Conservation (phyloP, 768 basidiomycete genomes). For the Suillus fuscotomentosus region DNA sequence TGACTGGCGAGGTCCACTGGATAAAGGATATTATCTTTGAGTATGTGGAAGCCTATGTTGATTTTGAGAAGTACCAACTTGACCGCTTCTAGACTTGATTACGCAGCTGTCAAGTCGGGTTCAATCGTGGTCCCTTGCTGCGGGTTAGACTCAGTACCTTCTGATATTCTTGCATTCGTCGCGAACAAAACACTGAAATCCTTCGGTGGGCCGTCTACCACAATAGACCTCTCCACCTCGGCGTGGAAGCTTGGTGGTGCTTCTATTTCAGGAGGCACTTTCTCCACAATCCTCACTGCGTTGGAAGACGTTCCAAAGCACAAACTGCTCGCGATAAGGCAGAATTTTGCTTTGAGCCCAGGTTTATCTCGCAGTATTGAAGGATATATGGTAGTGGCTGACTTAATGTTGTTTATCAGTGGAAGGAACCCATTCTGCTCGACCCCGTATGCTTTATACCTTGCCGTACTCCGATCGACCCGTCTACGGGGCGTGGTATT, state of each 20-base stretch:
- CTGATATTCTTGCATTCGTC: slow-evolving; percentile 67
- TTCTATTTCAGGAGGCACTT: slow-evolving; percentile 37
- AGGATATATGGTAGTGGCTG: neutral
- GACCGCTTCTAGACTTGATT: slow-evolving; percentile 56
- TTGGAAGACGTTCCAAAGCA: slow-evolving; percentile 32
- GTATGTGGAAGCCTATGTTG: slow-evolving; percentile 36
- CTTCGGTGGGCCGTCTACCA: slow-evolving; percentile 31
- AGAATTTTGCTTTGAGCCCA: slow-evolving; percentile 44
- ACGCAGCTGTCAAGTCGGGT: slow-evolving; percentile 63
- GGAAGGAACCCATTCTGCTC: slow-evolving; percentile 28
- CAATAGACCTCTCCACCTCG: slow-evolving; percentile 56
- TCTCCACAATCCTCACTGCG: slow-evolving; percentile 32
- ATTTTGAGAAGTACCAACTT: slow-evolving; percentile 12
- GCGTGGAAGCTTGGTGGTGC: slow-evolving; percentile 38
- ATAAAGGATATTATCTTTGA: slow-evolving; percentile 57
- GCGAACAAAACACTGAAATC: slow-evolving; percentile 68
- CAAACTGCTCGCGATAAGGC: slow-evolving; percentile 26
- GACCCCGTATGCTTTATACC: slow-evolving; percentile 32
- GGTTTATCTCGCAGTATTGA: slow-evolving; percentile 25
- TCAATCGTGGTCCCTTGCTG: slow-evolving; percentile 79
- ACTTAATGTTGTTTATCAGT: slow-evolving; percentile 22
- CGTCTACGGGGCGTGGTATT: slow-evolving; percentile 39
- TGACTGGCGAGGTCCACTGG: slow-evolving; percentile 74
- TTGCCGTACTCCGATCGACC: slow-evolving; percentile 32
- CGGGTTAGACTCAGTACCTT: slow-evolving; percentile 77